Conservation (phyloP, 148 eudicot genomes). For the Fallopia convolvulus region DNA sequence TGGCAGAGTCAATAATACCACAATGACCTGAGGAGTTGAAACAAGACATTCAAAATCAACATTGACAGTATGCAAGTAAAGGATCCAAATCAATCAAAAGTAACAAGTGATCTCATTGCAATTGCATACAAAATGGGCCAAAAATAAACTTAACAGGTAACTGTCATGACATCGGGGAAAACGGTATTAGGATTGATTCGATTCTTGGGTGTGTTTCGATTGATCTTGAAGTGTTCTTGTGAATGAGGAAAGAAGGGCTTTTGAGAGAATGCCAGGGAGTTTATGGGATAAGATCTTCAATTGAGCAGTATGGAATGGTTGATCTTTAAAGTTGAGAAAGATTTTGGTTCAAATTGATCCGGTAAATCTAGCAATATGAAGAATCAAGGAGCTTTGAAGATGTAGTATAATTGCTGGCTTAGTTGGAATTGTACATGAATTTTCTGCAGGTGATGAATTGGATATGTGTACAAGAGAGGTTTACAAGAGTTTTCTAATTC, state of each 20-base stretch:
- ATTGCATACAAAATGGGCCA: background rate
- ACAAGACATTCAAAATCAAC: background rate
- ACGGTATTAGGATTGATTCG: too few relatives aligned
- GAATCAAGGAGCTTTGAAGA: slow-evolving; percentile 16
- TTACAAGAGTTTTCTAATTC: background rate
- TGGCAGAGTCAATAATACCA: too few relatives aligned
- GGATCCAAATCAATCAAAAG: background rate
- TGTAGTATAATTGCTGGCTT: slow-evolving; percentile 19
- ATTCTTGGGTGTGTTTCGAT: too few relatives aligned
- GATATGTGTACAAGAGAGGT: background rate
- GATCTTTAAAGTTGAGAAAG: slow-evolving; percentile 52
- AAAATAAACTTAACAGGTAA: slow-evolving; percentile 47
- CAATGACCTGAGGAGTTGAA: background rate
- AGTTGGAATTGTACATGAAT: background rate
- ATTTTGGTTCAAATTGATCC: slow-evolving; percentile 12
- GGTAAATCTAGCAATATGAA: slow-evolving; percentile 22
- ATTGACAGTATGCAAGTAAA: too few relatives aligned
- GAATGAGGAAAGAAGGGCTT: slow-evolving; percentile 39
- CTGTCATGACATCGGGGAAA: slow-evolving; percentile 52
- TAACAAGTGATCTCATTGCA: background rate
- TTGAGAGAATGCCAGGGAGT: slow-evolving; percentile 30
- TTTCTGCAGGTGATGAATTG: background rate
- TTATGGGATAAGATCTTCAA: slow-evolving; percentile 34
- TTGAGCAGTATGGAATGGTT: slow-evolving; percentile 71
- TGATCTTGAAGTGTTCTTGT: slow-evolving; percentile 11